Evolutionary conservation across 2,329 filamentous ascomycete species (phyloP), one percentile per base, ranked within the genome.

Genomic region (Hymenoscyphus albidus): DNA sequence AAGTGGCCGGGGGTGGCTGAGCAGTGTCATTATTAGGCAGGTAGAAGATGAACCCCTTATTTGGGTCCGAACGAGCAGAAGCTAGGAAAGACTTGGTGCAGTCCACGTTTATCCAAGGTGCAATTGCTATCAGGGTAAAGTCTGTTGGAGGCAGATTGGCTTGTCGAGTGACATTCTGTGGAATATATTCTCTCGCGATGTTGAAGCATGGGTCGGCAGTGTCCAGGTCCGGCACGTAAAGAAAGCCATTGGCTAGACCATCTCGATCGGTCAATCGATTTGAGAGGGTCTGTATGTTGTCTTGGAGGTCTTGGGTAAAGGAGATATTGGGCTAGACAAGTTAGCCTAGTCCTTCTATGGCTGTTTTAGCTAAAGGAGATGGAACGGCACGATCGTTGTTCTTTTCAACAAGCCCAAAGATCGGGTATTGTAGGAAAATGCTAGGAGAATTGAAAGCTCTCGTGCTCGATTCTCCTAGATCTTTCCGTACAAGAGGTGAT

Each of bases 211-310:
- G 77, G 67, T 89, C 83, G 63, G 81, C 75, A 12, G 73, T 64
- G 5, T 78, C 75, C 51, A 97, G 81, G 65, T 88, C 85, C 4
- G 94, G 95, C 1, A 96, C 89, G 76, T 95, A 98, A 64, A 98
- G 83, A 16, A 97, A 84, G 67, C 94, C 94, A 68, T 86, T 84
- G 42, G 95, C 86, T 62, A 85, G 80, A 68, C 88, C 85, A 48
- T 81, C 76, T 9, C 80, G 80, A 39, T 84, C 81, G 61, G 85
- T 82, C 74, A 86, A 87, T 66, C 86, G 89, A 39, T 84, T 86
- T 2, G 91, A 91, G 14, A 97, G 81, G 0, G 92, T 96, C 56
- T 88, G 91, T 61, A 97, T 83, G 71, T 90, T 90, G 64, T 78
- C 78, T 65, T 82, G 78, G 64, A 85, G 62, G 31, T 62, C 60